Base-by-base conservation (phyloP, 495 filamentous ascomycete species). In the Monascus purpureus region DNA sequence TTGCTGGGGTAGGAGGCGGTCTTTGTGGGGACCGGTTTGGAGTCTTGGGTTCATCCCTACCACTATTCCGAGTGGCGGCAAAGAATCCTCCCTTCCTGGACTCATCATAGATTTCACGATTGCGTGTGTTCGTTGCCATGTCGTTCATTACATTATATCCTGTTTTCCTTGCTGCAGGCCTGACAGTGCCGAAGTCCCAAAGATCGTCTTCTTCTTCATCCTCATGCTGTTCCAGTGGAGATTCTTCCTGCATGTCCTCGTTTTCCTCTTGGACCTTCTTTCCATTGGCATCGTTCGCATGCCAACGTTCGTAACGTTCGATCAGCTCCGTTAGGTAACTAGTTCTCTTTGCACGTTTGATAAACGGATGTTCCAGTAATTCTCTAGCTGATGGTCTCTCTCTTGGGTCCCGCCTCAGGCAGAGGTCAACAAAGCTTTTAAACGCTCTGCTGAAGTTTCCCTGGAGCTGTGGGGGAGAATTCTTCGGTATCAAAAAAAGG, bases 181-280 rank as follows among this genome's bases (percentile, higher is more conserved):
- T 67, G 29, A 93, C 79, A 1, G 87, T 95, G 15, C 87, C 86
- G 63, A 95, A 95, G 54, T 95, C 87, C 87, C 87, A 95, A 37
- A 93, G 72, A 49, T 93, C 83, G 42, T 86, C 78, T 31, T 86
- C 72, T 14, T 66, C 57, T 6, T 60, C 49, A 20, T 60, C 53
- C 19, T 53, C 52, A 0, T 37, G 29, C 12, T 37, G 33, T 12
- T 37, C 38, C 1, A 45, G 35, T 4, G 49, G 31, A 6, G 63
- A 52, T 8, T 71, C 63, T 25, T 72, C 64, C 27, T 57, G 53
- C 5, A 55, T 45, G 19, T 68, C 60, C 11, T 57, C 49, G n/a
- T 78, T 72, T 8, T 80, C 73, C 8, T 78, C 74, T 8, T 83
- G 76, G 16, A 68, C 63, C 19, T 60, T 52, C 29, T 59, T 46